Evolutionary conservation across 1,139 yeast species (phyloP).

Genomic region (Insectozyma bohioensis): DNA sequence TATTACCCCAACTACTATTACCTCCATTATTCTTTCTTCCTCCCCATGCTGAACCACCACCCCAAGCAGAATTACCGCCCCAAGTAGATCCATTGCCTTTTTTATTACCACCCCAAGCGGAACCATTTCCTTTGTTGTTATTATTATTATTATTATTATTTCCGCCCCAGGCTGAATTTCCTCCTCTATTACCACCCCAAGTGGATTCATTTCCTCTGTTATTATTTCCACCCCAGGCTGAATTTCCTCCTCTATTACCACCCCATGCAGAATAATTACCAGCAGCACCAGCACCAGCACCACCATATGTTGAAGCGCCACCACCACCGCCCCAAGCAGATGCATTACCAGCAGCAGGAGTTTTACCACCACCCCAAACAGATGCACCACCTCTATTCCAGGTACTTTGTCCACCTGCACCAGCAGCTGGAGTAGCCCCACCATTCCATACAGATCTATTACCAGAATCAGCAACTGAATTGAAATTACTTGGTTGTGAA

Average conservation of each 20-base stretch:
- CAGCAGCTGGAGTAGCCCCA: slow-evolving; percentile 38
- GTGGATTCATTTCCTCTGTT: slow-evolving; percentile 37
- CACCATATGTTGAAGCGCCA: slow-evolving; percentile 16
- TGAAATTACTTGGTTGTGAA: slow-evolving; percentile 27
- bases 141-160: too few relatives aligned
- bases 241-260: slow-evolving; percentile 27
- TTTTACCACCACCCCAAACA: slow-evolving; percentile 18
- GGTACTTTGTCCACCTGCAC: slow-evolving; percentile 23
- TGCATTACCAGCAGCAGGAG: slow-evolving; percentile 5
- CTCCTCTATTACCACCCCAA: slow-evolving; percentile 28
- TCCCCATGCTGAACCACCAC: slow-evolving; percentile 35
- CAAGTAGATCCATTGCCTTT: slow-evolving; percentile 36
- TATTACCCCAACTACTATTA: background rate
- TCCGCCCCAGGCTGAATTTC: slow-evolving; percentile 33
- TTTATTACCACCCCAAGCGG: slow-evolving; percentile 32
- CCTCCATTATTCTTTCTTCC: slow-evolving; percentile 6
- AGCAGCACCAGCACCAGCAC: slow-evolving; percentile 24
- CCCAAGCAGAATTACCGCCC: slow-evolving; percentile 32
- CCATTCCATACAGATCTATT: slow-evolving; percentile 42
- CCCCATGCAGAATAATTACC: slow-evolving; percentile 23
- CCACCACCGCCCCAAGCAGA: slow-evolving; percentile 19
- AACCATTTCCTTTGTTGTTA: slow-evolving; percentile 28
- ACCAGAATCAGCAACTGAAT: slow-evolving; percentile 17
- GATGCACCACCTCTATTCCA: slow-evolving; percentile 26
- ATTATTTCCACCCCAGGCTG: slow-evolving; percentile 38